Evolutionary conservation across 2,329 filamentous ascomycete species (phyloP), one percentile per base, ranked within the genome.

Genomic region (Emydomyces testavorans): DNA sequence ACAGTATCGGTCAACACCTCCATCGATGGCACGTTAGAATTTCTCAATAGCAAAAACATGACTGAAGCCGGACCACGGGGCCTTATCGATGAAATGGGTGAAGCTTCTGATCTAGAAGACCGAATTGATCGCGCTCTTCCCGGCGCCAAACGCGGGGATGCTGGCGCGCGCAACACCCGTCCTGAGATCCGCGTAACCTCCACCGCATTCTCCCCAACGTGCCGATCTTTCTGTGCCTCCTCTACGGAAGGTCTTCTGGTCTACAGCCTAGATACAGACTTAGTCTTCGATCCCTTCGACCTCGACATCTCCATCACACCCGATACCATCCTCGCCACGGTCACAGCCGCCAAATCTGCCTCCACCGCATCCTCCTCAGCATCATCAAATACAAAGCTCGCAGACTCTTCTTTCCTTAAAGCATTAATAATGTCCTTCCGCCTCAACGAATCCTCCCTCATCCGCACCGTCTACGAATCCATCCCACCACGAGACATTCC

Each of bases 381-480:
- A 8, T 16, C 39, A 13, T 29, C 44, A 35, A 11, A 29, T 37
- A 69, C 76, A 3, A 77, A 82, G 7, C 70, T 84, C 26, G 74
- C 82, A 49, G 80, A 88, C 48, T 77, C 56, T 4, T 58, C 63
- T 6, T 94, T 85, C 65, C 77, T 96, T 54, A 94, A 92, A 67
- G 90, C 92, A 1, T 72, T 98, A 4, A 81, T 95, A 54, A 98
- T 98, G 92, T 84, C 89, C 1, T 98, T 98, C 74, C 83, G 93
- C 4, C 80, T 98, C 50, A 95, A 94, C 67, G 86, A 94, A 64
- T 75, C 80, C 3, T 78, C 80, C 18, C 74, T 98, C 39, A 79
- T 95, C 52, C 83, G 84, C 57, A 80, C 80, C 46, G 85, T 95
- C 15, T 96, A 94, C 68, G 83, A 93, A 66, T 77, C 79, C 1